phyloP scores from a whole-genome alignment of 2,329 filamentous ascomycete genomes.

The Epichloe hybrida region DNA sequence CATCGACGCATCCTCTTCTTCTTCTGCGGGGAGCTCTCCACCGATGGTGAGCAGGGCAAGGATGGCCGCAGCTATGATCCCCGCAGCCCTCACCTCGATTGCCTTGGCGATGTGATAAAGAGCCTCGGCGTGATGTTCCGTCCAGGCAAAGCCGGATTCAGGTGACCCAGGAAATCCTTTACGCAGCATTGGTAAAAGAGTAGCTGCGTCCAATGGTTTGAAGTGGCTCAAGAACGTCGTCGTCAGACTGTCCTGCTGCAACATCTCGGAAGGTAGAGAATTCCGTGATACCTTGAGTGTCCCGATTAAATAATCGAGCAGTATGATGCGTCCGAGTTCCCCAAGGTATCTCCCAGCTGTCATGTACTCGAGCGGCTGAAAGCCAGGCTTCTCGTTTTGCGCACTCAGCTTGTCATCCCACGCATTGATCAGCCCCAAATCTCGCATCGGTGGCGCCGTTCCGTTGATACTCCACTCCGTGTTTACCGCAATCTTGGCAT shows the following conservation, averaged over 20 bases:
- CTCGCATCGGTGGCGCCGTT: conserved; percentile 51
- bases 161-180: conserved; percentile 37
- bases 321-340: conserved; percentile 58
- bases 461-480: conserved; percentile 78
- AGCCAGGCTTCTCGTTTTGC: conserved; percentile 56
- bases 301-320: conserved; percentile 48
- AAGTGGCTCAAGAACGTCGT: conserved; percentile 63
- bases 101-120: conserved; percentile 55
- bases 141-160: conserved; percentile 46
- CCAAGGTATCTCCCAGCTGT: conserved; percentile 66
- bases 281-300: conserved; percentile 25
- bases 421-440: conserved; percentile 48
- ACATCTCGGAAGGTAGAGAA: conserved; percentile 40
- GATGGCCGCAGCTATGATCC: conserved; percentile 59
- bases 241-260: conserved; percentile 47
- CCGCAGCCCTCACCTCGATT: conserved; percentile 60
- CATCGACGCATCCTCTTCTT: conserved; percentile 13
- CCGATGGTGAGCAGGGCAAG: conserved; percentile 56
- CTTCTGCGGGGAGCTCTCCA: conserved; percentile 43
- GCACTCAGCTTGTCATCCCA: conserved; percentile 59
- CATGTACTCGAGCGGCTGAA: conserved; percentile 78
- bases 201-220: conserved; percentile 35
- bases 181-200: conserved; percentile 33
- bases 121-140: conserved; percentile 39
- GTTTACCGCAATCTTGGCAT: conserved; percentile 62